Conservation (phyloP, 495 filamentous ascomycete genomes). For the Aspergillus funiculosus region DNA sequence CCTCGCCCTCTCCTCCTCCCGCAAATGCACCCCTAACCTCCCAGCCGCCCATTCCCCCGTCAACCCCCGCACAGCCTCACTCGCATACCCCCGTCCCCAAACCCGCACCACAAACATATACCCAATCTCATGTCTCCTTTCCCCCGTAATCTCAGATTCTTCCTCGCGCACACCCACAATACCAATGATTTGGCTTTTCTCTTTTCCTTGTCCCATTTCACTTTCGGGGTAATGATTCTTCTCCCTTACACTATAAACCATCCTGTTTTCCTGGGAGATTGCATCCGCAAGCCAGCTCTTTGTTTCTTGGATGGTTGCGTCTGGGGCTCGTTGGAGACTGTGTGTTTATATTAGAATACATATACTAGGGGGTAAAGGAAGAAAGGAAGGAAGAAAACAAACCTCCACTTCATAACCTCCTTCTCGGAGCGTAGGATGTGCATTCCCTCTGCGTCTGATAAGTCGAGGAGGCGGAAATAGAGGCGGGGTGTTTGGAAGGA, state of each 20-base stretch:
- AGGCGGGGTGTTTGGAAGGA: conserved; percentile 14
- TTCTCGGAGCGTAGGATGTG: conserved; percentile 3
- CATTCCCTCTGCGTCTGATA: conserved; percentile 6
- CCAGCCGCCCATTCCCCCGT: conserved; percentile 3
- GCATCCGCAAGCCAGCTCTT: not conserved
- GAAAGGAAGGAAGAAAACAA: not conserved
- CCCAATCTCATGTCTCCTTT: conserved; percentile 15
- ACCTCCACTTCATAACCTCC: conserved; percentile 17
- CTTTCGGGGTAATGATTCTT: no score
- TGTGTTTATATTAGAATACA: not conserved
- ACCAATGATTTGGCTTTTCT: not conserved
- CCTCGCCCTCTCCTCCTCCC: not conserved
- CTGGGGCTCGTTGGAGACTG: conserved; percentile 1
- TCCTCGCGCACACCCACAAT: not conserved
- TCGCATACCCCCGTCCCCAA: conserved; percentile 20
- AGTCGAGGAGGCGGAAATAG: conserved; percentile 2
- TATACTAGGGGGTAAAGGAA: not conserved
- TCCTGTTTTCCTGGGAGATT: not conserved
- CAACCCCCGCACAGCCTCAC: conserved; percentile 14
- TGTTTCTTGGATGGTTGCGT: conserved; percentile 3
- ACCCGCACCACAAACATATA: conserved; percentile 14
- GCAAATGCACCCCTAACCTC: not conserved
- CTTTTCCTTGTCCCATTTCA: not conserved
- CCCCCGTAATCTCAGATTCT: not conserved
- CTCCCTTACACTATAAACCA: no score